A percentile compares a stretch with the other conserved stretches of the same genome.
phyloP scores from a whole-genome alignment of 805 yeast genomes.

The Candida hungchunana region DNA sequence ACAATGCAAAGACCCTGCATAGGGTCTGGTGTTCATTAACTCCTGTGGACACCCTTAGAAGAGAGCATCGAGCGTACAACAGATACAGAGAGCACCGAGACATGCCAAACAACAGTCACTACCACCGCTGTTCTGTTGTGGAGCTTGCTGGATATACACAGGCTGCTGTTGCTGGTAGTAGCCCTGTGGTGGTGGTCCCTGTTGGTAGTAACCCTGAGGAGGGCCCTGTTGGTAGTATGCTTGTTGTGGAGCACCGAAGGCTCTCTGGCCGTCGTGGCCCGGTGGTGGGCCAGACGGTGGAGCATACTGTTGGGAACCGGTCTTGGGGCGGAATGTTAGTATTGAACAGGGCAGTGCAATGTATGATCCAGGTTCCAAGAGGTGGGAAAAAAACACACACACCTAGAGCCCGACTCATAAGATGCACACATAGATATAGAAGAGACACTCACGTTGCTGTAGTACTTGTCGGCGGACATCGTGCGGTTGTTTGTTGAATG shows the following conservation, averaged over 20 bases:
- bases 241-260: conserved; percentile 24
- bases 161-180: conserved; percentile 46
- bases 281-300: conserved; percentile 20
- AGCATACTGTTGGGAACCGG: conserved; percentile 14
- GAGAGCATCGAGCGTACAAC: conserved; percentile 50
- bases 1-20: conserved; percentile 1
- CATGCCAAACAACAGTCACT: conserved; percentile 48
- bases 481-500: neutral
- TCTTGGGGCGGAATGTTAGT: conserved; percentile 5
- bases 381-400: no score
- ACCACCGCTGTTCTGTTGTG: conserved; percentile 32
- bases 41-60: no score
- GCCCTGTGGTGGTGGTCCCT: conserved; percentile 36
- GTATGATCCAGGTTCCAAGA: neutral
- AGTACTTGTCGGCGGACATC: conserved; percentile 28
- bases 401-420: no score
- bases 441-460: conserved; percentile 16
- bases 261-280: conserved; percentile 11
- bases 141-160: conserved; percentile 48
- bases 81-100: conserved; percentile 50
- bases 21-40: no score
- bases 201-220: conserved; percentile 39
- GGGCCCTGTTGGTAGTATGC: conserved; percentile 34
- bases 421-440: neutral
- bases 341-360: neutral